Conservation (phyloP, 306 rosid species). For the Cicer pinnatifidum region DNA sequence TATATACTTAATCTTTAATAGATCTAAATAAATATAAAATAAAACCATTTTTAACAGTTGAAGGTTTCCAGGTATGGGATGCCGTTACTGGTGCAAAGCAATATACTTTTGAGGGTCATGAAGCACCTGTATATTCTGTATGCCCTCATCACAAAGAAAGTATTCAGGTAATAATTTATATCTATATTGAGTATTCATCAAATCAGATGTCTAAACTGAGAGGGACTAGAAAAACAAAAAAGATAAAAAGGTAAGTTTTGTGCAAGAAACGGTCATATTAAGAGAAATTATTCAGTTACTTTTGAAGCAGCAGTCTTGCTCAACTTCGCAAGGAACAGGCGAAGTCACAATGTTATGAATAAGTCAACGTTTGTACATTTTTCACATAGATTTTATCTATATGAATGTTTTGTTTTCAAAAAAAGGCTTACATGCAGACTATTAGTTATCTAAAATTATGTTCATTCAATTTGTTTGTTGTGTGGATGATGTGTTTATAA, state of each 20-base stretch:
- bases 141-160: conserved; percentile 97
- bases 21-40: conserved; percentile 37
- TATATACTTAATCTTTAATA: conserved; percentile 27
- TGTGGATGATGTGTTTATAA: background rate
- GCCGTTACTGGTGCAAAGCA: conserved; percentile 79
- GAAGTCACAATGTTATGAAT: background rate
- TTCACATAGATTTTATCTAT: background rate
- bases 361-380: conserved; percentile 17
- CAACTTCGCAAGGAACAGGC: conserved; percentile 3
- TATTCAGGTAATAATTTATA: conserved; percentile 74
- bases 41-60: conserved; percentile 36
- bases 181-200: conserved; percentile 13
- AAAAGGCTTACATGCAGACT: too few relatives aligned
- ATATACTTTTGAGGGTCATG: conserved; percentile 89
- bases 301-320: conserved; percentile 28
- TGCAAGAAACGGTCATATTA: background rate
- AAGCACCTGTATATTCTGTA: conserved; percentile 90
- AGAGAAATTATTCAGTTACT: conserved; percentile 22
- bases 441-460: background rate
- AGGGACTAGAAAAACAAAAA: background rate
- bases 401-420: too few relatives aligned
- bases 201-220: conserved; percentile 11
- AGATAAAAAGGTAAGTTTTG: background rate
- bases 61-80: conserved; percentile 89
- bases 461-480: conserved; percentile 7